Conservation (phyloP, 2,329 filamentous ascomycete species). For the Helminthosporium solani region DNA sequence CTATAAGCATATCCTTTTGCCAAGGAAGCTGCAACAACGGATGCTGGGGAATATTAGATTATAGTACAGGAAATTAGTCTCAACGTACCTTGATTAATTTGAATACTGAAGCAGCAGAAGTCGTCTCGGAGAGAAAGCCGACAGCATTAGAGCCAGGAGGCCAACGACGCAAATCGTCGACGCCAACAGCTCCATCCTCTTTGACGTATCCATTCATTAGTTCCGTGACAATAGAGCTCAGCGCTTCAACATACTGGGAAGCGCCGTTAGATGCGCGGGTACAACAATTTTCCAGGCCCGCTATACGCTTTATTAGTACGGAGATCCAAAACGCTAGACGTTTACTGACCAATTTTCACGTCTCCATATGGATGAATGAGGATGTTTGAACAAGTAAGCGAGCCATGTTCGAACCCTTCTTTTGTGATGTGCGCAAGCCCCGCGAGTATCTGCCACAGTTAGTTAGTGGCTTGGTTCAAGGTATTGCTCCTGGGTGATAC, state of each 20-base stretch:
- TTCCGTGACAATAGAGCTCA: conserved; percentile 32
- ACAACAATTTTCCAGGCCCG: conserved; percentile 7
- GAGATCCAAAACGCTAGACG: conserved; percentile 2
- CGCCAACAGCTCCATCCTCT: conserved; percentile 32
- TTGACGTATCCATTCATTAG: conserved; percentile 42
- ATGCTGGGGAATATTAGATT: conserved; percentile 10
- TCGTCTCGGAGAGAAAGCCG: conserved; percentile 35
- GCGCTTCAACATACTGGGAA: conserved; percentile 18
- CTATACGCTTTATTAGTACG: conserved; percentile 2
- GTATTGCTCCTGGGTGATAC: conserved; percentile 3
- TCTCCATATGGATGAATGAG: conserved; percentile 24
- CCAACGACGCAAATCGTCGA: conserved; percentile 37
- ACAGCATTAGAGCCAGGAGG: conserved; percentile 24
- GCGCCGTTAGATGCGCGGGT: conserved; percentile 3
- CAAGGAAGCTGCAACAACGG: conserved; percentile 7
- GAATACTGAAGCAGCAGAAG: conserved; percentile 25
- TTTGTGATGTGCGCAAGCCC: not conserved
- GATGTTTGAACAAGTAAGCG: conserved; percentile 28
- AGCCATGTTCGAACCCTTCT: conserved; percentile 21
- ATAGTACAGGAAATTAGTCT: conserved; percentile 2
- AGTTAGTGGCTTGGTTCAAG: conserved; percentile 2
- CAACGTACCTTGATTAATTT: conserved; percentile 28
- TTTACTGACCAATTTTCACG: conserved; percentile 29
- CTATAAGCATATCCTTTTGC: conserved; percentile 8
- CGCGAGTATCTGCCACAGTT: conserved; percentile 4